Evolutionary conservation across 1,284 basidiomycete genomes (phyloP).

Genomic region (Papiliotrema terrestris): DNA sequence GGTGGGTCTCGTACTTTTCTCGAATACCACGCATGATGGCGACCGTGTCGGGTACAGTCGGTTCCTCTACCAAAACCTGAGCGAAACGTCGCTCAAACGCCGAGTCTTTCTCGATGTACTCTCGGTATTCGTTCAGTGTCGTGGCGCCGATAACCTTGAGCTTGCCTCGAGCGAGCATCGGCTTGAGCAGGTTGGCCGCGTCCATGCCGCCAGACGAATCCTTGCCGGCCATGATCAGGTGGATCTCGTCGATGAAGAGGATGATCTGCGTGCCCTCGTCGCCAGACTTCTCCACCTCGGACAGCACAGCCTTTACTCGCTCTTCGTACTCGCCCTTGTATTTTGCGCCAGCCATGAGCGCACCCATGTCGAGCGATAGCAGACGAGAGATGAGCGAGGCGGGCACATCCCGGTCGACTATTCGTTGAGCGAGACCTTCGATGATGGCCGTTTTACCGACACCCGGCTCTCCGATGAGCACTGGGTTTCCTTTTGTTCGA

Average conservation of each 20-base stretch:
- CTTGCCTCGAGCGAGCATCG: conserved; percentile 85
- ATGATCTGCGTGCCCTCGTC: conserved; percentile 82
- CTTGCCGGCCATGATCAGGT: conserved; percentile 70
- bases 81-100: conserved; percentile 94
- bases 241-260: conserved; percentile 92
- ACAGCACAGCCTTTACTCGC: conserved; percentile 84
- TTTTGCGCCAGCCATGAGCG: conserved; percentile 85
- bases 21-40: conserved; percentile 77
- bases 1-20: conserved; percentile 71
- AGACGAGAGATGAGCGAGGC: conserved; percentile 78
- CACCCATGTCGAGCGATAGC: conserved; percentile 79
- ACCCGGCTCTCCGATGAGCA: conserved; percentile 73
- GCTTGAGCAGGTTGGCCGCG: conserved; percentile 81
- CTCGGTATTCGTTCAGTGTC: conserved; percentile 87
- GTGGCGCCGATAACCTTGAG: conserved; percentile 88
- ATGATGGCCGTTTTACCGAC: conserved; percentile 92
- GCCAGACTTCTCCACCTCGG: conserved; percentile 86
- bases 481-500: conserved; percentile 59
- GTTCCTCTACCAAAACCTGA: conserved; percentile 91
- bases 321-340: conserved; percentile 98
- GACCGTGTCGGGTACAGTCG: conserved; percentile 84
- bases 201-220: conserved; percentile 50
- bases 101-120: conserved; percentile 93
- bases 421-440: conserved; percentile 93
- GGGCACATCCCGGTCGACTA: conserved; percentile 91